phyloP scores from a whole-genome alignment of 1,284 basidiomycete species.

The Sanghuangporus sanghuang region DNA sequence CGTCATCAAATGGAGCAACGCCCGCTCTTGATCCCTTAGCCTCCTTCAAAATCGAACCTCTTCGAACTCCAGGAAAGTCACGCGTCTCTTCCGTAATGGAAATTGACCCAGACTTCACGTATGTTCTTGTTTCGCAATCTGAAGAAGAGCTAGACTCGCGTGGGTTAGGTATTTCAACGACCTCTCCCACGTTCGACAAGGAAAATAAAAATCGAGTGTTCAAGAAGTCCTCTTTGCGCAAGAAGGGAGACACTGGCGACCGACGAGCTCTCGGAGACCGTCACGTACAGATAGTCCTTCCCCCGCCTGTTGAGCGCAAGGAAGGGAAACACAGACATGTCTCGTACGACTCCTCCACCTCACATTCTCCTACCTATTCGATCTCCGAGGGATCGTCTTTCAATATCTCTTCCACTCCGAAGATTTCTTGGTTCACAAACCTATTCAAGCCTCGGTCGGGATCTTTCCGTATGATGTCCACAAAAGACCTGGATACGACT shows the following conservation, averaged over 20 bases:
- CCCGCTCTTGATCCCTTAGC: constrained; percentile 20
- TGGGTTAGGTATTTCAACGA: constrained; percentile 5
- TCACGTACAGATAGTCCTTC: constrained; percentile 50
- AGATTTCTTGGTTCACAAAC: constrained; percentile 83
- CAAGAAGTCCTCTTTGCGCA: constrained; percentile 43
- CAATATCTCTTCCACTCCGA: constrained; percentile 42
- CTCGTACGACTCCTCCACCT: constrained; percentile 6
- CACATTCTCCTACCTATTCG: constrained; percentile 11
- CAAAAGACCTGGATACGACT: constrained; percentile 63
- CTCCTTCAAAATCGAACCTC: background rate
- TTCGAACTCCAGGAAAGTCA: background rate
- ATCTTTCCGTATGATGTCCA: constrained; percentile 59
- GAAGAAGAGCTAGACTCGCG: background rate
- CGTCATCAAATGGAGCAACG: constrained; percentile 20
- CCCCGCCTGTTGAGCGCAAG: constrained; percentile 19
- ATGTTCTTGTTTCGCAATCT: background rate
- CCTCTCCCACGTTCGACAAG: constrained; percentile 25
- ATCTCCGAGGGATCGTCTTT: constrained; percentile 28
- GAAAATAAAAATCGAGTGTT: constrained; percentile 29
- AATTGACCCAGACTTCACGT: background rate
- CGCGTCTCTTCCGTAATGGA: background rate
- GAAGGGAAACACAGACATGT: background rate
- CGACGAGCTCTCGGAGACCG: constrained; percentile 24
- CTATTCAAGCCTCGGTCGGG: constrained; percentile 84
- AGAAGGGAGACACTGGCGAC: constrained; percentile 25